Evolutionary conservation across 345 rosid genomes (phyloP).

Genomic region (Cardiospermum halicacabum): DNA sequence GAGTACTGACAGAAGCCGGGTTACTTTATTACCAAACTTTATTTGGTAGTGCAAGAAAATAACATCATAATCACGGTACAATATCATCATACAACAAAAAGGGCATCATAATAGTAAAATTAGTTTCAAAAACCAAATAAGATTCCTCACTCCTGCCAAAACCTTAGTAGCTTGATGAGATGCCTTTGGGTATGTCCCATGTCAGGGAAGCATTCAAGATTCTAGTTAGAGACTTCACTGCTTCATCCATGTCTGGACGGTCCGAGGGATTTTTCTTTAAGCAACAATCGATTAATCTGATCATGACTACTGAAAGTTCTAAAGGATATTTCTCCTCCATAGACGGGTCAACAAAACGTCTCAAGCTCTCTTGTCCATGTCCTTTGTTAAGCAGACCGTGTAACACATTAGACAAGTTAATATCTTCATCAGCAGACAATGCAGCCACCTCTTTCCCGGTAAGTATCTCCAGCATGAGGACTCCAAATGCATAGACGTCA

Average conservation of each 20-base stretch:
- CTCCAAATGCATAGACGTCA: constrained; percentile 83
- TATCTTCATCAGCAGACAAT: constrained; percentile 28
- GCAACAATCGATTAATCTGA: constrained; percentile 49
- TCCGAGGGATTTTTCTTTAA: constrained; percentile 44
- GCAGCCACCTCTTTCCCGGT: constrained; percentile 57
- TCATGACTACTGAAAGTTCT: constrained; percentile 34
- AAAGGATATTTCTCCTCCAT: constrained; percentile 37
- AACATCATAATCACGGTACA: not conserved
- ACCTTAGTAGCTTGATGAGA: constrained; percentile 5
- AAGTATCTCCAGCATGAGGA: constrained; percentile 57
- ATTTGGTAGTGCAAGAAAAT: not conserved
- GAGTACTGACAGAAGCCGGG: too few relatives aligned
- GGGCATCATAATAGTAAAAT: not conserved
- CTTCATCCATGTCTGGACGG: constrained; percentile 72
- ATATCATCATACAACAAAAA: not conserved
- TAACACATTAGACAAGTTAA: constrained; percentile 25
- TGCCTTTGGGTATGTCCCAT: constrained; percentile 30
- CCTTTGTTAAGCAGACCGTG: constrained; percentile 18
- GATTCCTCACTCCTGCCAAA: not conserved
- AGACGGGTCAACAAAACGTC: constrained; percentile 34
- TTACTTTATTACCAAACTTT: too few relatives aligned
- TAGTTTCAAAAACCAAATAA: not conserved
- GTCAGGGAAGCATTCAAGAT: constrained; percentile 35
- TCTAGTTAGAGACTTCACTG: constrained; percentile 42
- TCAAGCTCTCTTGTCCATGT: constrained; percentile 24